Conservation (phyloP, 768 basidiomycete genomes). For the Antrodiella citrinella region DNA sequence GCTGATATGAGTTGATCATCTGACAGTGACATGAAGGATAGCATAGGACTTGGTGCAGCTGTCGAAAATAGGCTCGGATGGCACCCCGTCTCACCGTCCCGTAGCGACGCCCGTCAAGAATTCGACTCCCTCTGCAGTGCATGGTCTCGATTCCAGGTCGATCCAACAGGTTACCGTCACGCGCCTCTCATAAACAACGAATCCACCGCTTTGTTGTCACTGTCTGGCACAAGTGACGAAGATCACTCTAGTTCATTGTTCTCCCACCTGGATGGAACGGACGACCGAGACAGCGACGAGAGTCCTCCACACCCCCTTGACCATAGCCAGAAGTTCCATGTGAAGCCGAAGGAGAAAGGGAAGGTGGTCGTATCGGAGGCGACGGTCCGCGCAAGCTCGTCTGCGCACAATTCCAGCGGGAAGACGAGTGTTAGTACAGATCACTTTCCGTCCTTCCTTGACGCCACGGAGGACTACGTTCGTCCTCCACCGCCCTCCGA, state of each 20-base stretch:
- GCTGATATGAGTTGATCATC: not conserved
- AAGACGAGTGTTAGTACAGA: too few relatives aligned
- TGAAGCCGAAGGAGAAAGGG: not conserved
- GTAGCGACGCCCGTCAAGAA: slow-evolving; percentile 42
- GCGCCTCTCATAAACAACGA: not conserved
- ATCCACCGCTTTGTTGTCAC: not conserved
- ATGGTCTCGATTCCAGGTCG: slow-evolving; percentile 43
- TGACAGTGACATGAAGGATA: slow-evolving; percentile 58
- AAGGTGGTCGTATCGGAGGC: not conserved
- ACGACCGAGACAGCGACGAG: not conserved
- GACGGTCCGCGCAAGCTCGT: not conserved
- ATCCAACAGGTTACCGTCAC: slow-evolving; percentile 20
- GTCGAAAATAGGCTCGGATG: slow-evolving; percentile 45
- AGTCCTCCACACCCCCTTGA: too few relatives aligned
- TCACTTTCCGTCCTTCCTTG: not conserved
- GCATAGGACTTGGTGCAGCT: slow-evolving; percentile 37
- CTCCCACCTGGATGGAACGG: not conserved
- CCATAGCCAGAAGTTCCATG: not conserved
- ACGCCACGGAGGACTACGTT: not conserved
- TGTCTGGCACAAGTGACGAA: not conserved
- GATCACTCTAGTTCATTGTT: not conserved
- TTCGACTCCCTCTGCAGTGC: slow-evolving; percentile 51
- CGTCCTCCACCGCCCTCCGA: slow-evolving; percentile 10
- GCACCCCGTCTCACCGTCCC: slow-evolving; percentile 30
- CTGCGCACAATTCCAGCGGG: not conserved